phyloP scores from a whole-genome alignment of 139 green algal species.

The Chlorella vulgaris region DNA sequence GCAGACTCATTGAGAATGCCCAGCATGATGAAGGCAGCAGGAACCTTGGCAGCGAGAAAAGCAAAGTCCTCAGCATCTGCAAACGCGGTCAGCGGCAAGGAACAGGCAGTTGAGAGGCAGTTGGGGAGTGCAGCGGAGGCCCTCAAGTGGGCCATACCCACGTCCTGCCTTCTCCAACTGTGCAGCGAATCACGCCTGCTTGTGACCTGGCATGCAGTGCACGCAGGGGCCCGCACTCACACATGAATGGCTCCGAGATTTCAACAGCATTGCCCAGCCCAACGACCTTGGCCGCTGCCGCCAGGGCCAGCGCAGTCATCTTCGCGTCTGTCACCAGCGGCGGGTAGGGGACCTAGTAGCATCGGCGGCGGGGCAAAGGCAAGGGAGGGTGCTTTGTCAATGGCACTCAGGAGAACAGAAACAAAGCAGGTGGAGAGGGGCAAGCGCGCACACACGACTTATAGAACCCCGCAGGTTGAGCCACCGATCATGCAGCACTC shows the following conservation, averaged over 20 bases:
- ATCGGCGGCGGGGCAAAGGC: too few species aligned
- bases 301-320: conserved; percentile 50
- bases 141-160: too few species aligned
- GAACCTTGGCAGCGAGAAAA: conserved; percentile 61
- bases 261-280: conserved; percentile 20
- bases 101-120: too few species aligned
- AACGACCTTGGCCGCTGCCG: conserved; percentile 52
- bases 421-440: too few species aligned
- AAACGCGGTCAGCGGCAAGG: not conserved
- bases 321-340: conserved; percentile 77
- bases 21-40: conserved; percentile 78
- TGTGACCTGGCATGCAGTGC: not conserved
- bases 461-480: too few species aligned
- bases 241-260: conserved; percentile 63
- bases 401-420: too few species aligned
- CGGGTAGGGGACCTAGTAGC: conserved; percentile 68
- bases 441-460: too few species aligned
- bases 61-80: conserved; percentile 73
- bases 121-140: too few species aligned
- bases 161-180: too few species aligned
- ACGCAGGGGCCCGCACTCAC: conserved; percentile 40
- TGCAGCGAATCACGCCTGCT: not conserved
- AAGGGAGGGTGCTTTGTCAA: too few species aligned
- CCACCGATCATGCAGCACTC: too few species aligned
- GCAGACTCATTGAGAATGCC: conserved; percentile 79